Evolutionary conservation across 1,284 basidiomycete genomes (phyloP), one percentile per base, ranked within the genome.

Genomic region (Takashimella tepidaria): DNA sequence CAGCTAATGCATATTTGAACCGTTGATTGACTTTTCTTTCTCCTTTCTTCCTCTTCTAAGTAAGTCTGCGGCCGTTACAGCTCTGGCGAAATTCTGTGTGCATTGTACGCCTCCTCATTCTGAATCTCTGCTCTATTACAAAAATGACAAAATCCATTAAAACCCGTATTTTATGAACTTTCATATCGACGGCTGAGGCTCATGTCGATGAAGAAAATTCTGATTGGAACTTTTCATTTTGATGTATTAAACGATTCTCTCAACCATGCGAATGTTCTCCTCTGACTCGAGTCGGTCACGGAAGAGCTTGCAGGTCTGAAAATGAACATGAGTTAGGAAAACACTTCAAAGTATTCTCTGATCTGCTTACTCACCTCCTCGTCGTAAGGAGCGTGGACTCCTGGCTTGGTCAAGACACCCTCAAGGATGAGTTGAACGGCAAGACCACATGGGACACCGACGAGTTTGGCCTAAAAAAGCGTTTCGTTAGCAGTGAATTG

Each of bases 361-460:
- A 27, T 22, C 42, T 45, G 23, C 11, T 8, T 19, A 68, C 62
- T 59, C 37, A 71, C 67, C 68, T 89, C 87, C 78, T 88, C 87
- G 62, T 82, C 83, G 77, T 96, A 97, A 16, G 95, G 95, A 8
- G 85, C 88, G 53, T 87, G 82, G n/a, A 98, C 82, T 66, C 92
- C 92, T 10, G 86, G 83, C 54, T 82, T 83, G 64, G 79, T 84
- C 68, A 98, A 78, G 49, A 84, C 82, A 60, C 91, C 80, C 62
- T 81, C 79, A 51, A 80, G 78, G 24, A 93, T 82, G 57, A 91
- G 79, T 77, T 92, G 89, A 12, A 85, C 84, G 10, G 95, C 93
- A 67, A 98, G 88, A 64, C 92, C 95, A 70, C 92, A 96, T 3
- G 95, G 95, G 12, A 98, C 77, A 62, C 95, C 95, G 49, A 97